Conservation (phyloP, 371 early-diverging fungal genomes). For the Choanephora cucurbitarum region DNA sequence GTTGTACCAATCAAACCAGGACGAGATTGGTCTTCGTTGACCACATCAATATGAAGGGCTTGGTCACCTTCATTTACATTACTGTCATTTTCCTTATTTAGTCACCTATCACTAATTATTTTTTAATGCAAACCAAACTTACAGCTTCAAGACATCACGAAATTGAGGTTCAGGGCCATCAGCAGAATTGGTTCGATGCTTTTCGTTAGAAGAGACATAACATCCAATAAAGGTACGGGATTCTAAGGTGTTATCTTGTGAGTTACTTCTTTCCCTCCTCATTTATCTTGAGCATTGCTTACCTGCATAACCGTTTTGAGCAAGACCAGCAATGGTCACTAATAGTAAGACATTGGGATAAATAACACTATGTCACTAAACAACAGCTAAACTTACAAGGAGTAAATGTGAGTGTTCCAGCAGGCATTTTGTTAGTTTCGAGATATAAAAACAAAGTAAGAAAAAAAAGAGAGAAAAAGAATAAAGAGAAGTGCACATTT, state of each 20-base stretch:
- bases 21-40: constrained; percentile 37
- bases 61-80: constrained; percentile 22
- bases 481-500: too few relatives aligned
- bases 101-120: too few relatives aligned
- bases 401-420: constrained; percentile 22
- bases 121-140: constrained; percentile 16
- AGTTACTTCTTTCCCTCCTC: neutral
- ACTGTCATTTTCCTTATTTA: constrained; percentile 16
- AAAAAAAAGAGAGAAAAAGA: too few relatives aligned
- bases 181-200: constrained; percentile 43
- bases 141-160: constrained; percentile 36
- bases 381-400: constrained; percentile 26
- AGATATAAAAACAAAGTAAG: too few relatives aligned
- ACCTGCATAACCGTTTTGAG: constrained; percentile 23
- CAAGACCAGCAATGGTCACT: constrained; percentile 24
- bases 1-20: constrained; percentile 40
- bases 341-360: neutral
- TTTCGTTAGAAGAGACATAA: constrained; percentile 36
- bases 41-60: constrained; percentile 31
- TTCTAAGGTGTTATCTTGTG: too few relatives aligned
- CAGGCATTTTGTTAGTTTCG: too few relatives aligned
- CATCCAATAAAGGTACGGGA: constrained; percentile 39
- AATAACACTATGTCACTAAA: too few relatives aligned
- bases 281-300: neutral
- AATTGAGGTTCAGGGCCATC: constrained; percentile 42